Evolutionary conservation across 2,329 filamentous ascomycete species (phyloP), one percentile per base, ranked within the genome.

Genomic region (Aspergillus sp.): DNA sequence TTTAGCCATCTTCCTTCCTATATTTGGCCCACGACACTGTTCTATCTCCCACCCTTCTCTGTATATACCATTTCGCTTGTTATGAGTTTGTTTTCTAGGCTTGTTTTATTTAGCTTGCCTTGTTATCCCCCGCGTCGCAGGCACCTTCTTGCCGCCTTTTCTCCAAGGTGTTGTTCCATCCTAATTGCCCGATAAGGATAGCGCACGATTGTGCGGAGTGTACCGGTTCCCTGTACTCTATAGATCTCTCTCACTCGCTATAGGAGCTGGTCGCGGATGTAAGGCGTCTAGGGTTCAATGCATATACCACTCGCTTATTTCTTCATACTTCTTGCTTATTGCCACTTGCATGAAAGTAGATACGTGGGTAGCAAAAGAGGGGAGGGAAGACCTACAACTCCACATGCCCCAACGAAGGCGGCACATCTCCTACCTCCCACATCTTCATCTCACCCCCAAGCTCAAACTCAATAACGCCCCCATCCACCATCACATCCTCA

Each of bases 381-480:
- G 25, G 25, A 28, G 25, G 25, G 11, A 15, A 17, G n/a, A 28
- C 23, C 51, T 52, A 62, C 38, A 62, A 15, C 23, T 54, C 25
- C 25, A 66, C 55, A 74, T 80, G 75, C 25, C 79, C 81, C 1
- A 81, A 81, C 55, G 82, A 84, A 3, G 82, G 83, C 8, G 83
- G 83, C 22, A 82, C 75, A n/a, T 78, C 77, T 0, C 82, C 83
- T 4, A 72, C 79, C 65, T 85, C 83, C 83, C 82, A 84, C 3
- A 65, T 57, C 28, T 67, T 76, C 61, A 69, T 69, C 30, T 81
- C 73, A 3, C 68, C 49, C 0, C 69, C 72, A 17, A 84, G 64
- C 25, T 76, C 75, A 69, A 85, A 85, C 68, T 85, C 80, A 30
- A 85, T 76, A 9, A 71, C 76, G 0, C 82, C 81, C 0, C 81